Base-by-base conservation (phyloP, 129 eudicot genomes). In the Arctium lappa region DNA sequence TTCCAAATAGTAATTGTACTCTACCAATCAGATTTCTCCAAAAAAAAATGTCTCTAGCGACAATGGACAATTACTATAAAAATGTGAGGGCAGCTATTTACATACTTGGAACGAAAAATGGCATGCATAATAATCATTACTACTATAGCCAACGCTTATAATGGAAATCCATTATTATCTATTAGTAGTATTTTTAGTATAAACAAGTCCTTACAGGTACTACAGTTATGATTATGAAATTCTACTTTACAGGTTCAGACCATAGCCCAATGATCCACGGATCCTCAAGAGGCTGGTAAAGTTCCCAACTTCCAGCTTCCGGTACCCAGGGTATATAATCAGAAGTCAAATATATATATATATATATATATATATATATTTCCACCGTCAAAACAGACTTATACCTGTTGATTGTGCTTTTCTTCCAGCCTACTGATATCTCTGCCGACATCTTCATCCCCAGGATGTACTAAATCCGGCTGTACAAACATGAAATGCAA, bases 391-490 rank as follows among this genome's bases (percentile, higher is more conserved):
- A 78, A 60, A 15, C 79, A 83, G 7, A 69, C 72, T 13, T 79
- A 38, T 84, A 91, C 95, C 93, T 86, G 85, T 77, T 87, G 86
- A 34, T 75, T 82, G 86, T 89, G 89, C 78, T 84, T 87, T 80
- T 85, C 94, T 73, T 85, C 84, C 81, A 93, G 86, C 66, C 76
- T 88, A 78, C 75, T 80, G 80, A 93, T 88, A 79, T 89, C 92
- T 73, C 76, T 84, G 73, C 81, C 79, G 74, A 93, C 78, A 62
- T 89, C 97, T 73, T 88, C 97, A 39, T 89, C 88, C 48, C 85
- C 92, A 63, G 87, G 66, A 74, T 86, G 89, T 79, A 77, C 81
- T 68, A 88, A 82, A 83, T 88, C 93, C 83, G 91, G 91, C 92
- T 90, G 87, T n/a, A 79, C 83, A 83, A 83, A 77, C 42, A 39